These are phyloP conservation scores for Pontederia crassipes DNA, from an alignment of 176 grass and related monocot genomes.

Conservation along the genomic window DNA sequence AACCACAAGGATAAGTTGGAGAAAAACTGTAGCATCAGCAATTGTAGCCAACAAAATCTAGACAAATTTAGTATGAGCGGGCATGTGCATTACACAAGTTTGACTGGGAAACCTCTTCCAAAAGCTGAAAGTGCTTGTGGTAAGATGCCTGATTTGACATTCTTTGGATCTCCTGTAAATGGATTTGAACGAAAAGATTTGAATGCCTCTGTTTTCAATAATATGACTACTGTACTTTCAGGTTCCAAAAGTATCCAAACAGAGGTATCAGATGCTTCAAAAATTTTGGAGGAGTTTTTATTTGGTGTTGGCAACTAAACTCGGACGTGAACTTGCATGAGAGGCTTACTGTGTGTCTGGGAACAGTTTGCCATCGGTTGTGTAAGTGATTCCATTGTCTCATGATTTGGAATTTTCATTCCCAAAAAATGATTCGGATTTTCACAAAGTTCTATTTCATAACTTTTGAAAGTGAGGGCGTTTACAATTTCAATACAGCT, in stretches of 20 bases:
- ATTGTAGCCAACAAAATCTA: constrained; percentile 14
- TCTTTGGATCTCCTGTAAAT: constrained; percentile 8
- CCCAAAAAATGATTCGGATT: no score
- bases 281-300: constrained; percentile 84
- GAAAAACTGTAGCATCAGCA: constrained; percentile 16
- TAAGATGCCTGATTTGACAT: constrained; percentile 3
- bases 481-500: no score
- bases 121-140: background rate
- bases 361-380: no score
- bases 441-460: no score
- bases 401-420: no score
- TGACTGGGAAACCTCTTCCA: constrained; percentile 5
- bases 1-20: background rate
- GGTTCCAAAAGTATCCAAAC: constrained; percentile 18
- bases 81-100: no score
- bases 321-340: no score
- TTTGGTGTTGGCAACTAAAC: constrained; percentile 30
- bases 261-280: constrained; percentile 63
- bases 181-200: constrained; percentile 6
- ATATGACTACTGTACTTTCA: constrained; percentile 16
- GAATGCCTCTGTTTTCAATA: constrained; percentile 21
- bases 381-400: no score
- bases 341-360: no score
- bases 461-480: no score
- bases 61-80: constrained; percentile 1